These are phyloP conservation scores for Fusarium fracticaudum DNA, from an alignment of 2,329 filamentous ascomycete genomes.

Conservation along the genomic window DNA sequence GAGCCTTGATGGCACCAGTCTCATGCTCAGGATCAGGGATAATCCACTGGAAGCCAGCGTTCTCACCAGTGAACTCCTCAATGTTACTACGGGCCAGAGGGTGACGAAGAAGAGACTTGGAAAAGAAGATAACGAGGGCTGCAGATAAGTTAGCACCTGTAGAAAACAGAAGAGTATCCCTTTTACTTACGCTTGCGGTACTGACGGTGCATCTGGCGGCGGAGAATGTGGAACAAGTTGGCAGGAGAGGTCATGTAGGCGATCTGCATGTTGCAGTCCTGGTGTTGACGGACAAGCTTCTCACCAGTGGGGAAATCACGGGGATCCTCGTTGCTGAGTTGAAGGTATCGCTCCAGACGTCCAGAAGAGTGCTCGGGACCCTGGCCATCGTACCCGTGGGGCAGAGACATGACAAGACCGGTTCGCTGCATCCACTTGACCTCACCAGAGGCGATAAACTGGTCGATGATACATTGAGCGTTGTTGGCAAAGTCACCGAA, in stretches of 20 bases:
- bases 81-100: conserved; percentile 89
- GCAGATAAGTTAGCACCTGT: conserved; percentile 27
- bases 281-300: conserved; percentile 95
- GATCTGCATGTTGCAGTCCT: conserved; percentile 99
- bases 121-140: conserved; percentile 97
- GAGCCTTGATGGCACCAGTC: conserved; percentile 75
- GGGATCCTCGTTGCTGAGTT: conserved; percentile 97
- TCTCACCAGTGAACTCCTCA: conserved; percentile 87
- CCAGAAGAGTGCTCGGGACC: conserved; percentile 98
- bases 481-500: conserved; percentile 99
- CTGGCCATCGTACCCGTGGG: conserved; percentile 98
- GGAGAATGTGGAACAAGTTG: conserved; percentile 95
- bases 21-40: conserved; percentile 90
- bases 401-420: conserved; percentile 93
- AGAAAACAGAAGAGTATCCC: not conserved
- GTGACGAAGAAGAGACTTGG: conserved; percentile 94
- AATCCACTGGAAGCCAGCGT: conserved; percentile 94
- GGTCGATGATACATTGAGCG: conserved; percentile 97
- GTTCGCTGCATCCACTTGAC: conserved; percentile 99
- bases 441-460: conserved; percentile 97
- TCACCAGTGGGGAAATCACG: conserved; percentile 88
- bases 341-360: conserved; percentile 95
- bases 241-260: conserved; percentile 96
- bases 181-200: conserved; percentile 92
- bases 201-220: conserved; percentile 97